Conservation (phyloP, 441 rosid species). For the Eruca vesicaria region DNA sequence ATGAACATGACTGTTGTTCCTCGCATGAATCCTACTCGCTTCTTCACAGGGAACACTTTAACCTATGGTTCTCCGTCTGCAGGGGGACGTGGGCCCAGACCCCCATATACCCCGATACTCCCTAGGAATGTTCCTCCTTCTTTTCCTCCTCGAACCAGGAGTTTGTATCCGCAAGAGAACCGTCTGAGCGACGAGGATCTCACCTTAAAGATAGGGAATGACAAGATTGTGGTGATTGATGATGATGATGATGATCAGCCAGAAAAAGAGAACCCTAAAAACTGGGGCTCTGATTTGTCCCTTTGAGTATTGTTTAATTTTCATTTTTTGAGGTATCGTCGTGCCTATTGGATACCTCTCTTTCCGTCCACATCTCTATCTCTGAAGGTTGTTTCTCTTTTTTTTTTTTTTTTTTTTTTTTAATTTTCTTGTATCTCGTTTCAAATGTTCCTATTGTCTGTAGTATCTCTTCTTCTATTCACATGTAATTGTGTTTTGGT, state of each 20-base stretch:
- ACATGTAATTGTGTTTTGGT: constrained; percentile 1
- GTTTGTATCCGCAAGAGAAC: neutral
- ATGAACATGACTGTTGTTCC: constrained; percentile 1
- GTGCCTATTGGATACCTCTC: constrained; percentile 8
- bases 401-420: neutral
- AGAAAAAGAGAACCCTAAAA: constrained; percentile 11
- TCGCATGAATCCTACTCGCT: constrained; percentile 24
- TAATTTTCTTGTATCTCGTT: neutral
- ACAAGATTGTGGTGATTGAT: constrained; percentile 13
- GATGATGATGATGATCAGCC: constrained; percentile 24
- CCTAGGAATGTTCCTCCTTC: constrained; percentile 3
- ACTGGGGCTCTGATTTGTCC: constrained; percentile 19
- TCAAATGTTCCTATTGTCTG: neutral
- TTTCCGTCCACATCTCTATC: neutral
- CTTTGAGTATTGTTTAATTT: constrained; percentile 16
- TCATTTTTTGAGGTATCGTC: constrained; percentile 5
- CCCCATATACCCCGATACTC: neutral
- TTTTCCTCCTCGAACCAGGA: too few relatives aligned
- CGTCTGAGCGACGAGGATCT: constrained; percentile 16
- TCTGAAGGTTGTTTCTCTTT: neutral
- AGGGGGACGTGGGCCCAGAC: neutral
- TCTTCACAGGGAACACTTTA: constrained; percentile 12
- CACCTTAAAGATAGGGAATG: constrained; percentile 15
- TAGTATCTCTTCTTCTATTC: neutral
- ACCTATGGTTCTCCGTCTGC: constrained; percentile 3